Evolutionary conservation across 176 grass and related monocot genomes (phyloP).

Genomic region (Bolboschoenus planiculmis): DNA sequence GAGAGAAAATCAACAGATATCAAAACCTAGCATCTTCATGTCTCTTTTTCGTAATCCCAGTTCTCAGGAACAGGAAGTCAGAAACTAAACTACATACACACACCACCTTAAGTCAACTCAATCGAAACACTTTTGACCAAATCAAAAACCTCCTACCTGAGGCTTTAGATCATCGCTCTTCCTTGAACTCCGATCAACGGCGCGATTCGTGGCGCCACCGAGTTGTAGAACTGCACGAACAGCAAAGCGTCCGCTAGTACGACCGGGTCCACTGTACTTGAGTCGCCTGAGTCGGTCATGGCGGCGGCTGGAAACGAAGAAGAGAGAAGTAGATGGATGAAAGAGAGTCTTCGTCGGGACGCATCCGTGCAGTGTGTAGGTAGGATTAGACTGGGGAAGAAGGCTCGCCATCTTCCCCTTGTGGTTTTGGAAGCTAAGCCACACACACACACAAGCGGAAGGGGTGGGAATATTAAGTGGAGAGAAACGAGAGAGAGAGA

Average conservation of each 20-base stretch:
- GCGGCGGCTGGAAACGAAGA: conserved; percentile 5
- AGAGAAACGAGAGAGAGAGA: neutral
- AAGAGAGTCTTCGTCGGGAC: conserved; percentile 2
- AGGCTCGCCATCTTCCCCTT: conserved; percentile 11
- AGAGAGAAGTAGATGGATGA: conserved; percentile 10
- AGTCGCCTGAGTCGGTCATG: conserved; percentile 16
- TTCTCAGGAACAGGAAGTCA: neutral
- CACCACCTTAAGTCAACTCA: neutral
- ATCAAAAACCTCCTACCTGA: conserved; percentile 25
- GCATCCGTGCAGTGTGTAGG: neutral
- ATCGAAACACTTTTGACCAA: neutral
- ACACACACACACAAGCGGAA: neutral
- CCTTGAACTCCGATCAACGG: neutral
- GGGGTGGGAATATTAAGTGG: neutral
- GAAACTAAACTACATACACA: neutral
- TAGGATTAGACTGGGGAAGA: conserved; percentile 20
- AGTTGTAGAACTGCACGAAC: conserved; percentile 5
- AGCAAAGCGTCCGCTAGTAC: neutral
- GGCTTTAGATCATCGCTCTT: conserved; percentile 5
- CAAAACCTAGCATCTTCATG: neutral
- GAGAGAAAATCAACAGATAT: neutral
- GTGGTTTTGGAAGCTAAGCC: neutral
- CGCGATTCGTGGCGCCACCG: neutral
- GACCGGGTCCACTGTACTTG: neutral
- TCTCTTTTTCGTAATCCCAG: neutral